These are phyloP conservation scores for Emergomyces orientalis DNA, from an alignment of 2,329 filamentous ascomycete genomes.

Conservation along the genomic window DNA sequence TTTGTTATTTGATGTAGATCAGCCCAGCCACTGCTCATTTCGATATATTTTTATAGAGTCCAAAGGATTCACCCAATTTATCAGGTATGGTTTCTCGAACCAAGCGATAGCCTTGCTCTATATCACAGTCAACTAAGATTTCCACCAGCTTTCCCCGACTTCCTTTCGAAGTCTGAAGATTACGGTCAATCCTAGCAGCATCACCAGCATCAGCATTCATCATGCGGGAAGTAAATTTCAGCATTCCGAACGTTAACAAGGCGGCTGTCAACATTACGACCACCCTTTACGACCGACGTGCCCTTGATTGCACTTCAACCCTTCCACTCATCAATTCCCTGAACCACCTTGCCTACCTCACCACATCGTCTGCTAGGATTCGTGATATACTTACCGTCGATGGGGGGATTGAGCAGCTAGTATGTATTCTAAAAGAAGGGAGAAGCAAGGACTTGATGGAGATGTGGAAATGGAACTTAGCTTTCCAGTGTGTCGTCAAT, in stretches of 20 bases:
- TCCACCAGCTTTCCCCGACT: background rate
- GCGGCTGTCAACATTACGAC: constrained; percentile 98
- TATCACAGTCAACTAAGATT: background rate
- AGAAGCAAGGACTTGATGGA: constrained; percentile 98
- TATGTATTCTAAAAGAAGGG: constrained; percentile 96
- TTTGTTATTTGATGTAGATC: background rate
- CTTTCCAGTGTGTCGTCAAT: constrained; percentile 98
- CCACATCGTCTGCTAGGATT: constrained; percentile 93
- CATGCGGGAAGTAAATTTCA: constrained; percentile 99
- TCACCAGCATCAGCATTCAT: constrained; percentile 35
- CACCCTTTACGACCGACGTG: constrained; percentile 91
- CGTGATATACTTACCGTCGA: constrained; percentile 96
- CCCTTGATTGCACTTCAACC: constrained; percentile 95
- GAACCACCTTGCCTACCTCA: constrained; percentile 97
- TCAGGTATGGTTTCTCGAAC: background rate
- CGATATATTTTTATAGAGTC: background rate
- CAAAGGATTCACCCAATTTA: background rate
- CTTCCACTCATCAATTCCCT: constrained; percentile 96
- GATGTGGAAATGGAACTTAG: constrained; percentile 99
- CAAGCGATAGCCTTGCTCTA: background rate
- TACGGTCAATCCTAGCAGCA: background rate
- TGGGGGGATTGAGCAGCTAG: constrained; percentile 90
- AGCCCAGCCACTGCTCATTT: background rate
- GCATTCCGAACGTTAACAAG: constrained; percentile 99
- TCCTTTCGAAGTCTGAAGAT: background rate